These are phyloP conservation scores for Hyphopichia homilentoma DNA, from an alignment of 805 yeast species.

Conservation along the genomic window DNA sequence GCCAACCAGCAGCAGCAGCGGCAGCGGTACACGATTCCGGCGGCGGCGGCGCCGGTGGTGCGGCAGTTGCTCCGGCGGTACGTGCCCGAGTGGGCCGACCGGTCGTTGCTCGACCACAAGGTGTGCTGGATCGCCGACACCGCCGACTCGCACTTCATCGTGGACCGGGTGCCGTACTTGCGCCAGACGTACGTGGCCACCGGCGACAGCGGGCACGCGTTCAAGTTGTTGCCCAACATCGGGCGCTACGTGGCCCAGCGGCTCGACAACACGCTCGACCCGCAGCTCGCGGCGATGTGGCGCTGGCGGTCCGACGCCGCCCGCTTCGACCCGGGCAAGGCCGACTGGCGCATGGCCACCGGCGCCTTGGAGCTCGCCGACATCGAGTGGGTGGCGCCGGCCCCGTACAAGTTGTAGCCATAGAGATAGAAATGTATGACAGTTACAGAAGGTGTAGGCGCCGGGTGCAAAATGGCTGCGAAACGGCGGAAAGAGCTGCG, in stretches of 20 bases:
- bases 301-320: slow-evolving; percentile 8
- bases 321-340: background rate
- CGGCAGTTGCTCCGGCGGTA: no score
- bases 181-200: slow-evolving; percentile 25
- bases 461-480: no score
- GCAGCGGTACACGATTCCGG: no score
- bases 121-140: slow-evolving; percentile 34
- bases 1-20: no score
- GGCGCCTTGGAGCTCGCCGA: background rate
- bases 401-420: no score
- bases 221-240: slow-evolving; percentile 31
- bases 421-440: no score
- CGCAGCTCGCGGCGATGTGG: slow-evolving; percentile 7
- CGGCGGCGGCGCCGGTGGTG: no score
- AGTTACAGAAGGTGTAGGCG: no score
- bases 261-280: slow-evolving; percentile 6
- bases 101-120: slow-evolving; percentile 10
- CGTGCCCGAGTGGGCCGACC: slow-evolving; percentile 11
- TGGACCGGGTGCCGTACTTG: slow-evolving; percentile 28
- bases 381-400: slow-evolving; percentile 1
- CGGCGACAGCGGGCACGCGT: slow-evolving; percentile 40
- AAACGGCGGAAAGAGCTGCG: no score
- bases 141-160: slow-evolving; percentile 28
- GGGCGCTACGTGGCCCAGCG: slow-evolving; percentile 18
- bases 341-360: background rate